phyloP scores from a whole-genome alignment of 2,329 filamentous ascomycete genomes.

The Ophiosphaerella narmari region DNA sequence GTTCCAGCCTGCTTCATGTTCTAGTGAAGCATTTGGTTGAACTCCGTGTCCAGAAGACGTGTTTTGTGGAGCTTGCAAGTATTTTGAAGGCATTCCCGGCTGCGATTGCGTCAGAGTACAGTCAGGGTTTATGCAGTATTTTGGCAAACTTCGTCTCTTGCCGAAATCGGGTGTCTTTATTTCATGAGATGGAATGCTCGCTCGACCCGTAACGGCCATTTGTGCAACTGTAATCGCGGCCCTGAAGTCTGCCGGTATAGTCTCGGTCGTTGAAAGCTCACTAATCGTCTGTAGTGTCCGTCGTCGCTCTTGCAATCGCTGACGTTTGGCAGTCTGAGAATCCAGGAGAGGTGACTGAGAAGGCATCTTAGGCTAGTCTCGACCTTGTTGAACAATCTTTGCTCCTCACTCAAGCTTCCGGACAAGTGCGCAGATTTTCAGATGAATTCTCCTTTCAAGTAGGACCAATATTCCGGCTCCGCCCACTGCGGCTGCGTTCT shows the following conservation, averaged over 20 bases:
- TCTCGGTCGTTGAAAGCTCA: conserved; percentile 26
- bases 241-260: conserved; percentile 13
- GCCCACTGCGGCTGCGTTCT: background rate
- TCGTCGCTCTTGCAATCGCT: conserved; percentile 24
- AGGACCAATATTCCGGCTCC: background rate
- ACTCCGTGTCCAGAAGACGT: background rate
- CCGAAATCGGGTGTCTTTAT: conserved; percentile 5
- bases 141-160: conserved; percentile 25
- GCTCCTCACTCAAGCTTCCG: background rate
- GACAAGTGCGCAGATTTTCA: background rate
- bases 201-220: background rate
- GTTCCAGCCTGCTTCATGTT: conserved; percentile 23
- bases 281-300: conserved; percentile 36
- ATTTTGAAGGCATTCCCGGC: conserved; percentile 5
- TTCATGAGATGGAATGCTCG: background rate
- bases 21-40: background rate
- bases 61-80: conserved; percentile 4
- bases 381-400: background rate
- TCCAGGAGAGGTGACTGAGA: conserved; percentile 6
- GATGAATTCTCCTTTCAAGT: background rate
- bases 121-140: conserved; percentile 7
- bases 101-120: conserved; percentile 1
- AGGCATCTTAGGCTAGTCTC: conserved; percentile 9
- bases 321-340: conserved; percentile 4
- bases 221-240: conserved; percentile 5